Evolutionary conservation across 1,284 basidiomycete genomes (phyloP), one percentile per base, ranked within the genome.

Genomic region (Neolentinus lepideus): DNA sequence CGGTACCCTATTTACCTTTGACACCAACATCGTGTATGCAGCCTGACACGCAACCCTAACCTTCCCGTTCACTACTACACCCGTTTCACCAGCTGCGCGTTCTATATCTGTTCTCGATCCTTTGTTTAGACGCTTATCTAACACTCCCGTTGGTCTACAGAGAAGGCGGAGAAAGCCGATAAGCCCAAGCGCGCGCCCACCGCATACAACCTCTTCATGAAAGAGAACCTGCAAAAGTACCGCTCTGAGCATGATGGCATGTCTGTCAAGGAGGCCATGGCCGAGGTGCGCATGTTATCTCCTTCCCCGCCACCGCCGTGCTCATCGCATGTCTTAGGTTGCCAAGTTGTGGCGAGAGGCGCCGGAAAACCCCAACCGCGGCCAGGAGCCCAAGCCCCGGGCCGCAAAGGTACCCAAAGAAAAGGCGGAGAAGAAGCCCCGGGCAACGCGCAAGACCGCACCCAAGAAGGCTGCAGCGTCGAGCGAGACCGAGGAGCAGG

Each of bases 351-450:
- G 82, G 81, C 73, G 68, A 51, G 75, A 81, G 56, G 72, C 80
- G 0, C 78, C 78, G 1, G 80, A 83, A 61, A 83, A 84, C 62
- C 81, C 81, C 1, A 83, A 80, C 57, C 74, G 79, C 35, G 81
- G 80, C 12, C 71, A 80, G 57, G 73, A 72, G 19, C 64, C 72
- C 43, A 76, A 73, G 54, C 35, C 71, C 36, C 69, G 66, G 33
- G 60, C 56, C 47, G 45, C 60, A 25, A 16, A 16, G n/a, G 73
- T 76, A 55, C 63, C 75, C 27, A 78, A 74, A 54, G 67, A 61
- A 10, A 58, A 63, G 2, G 69, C 66, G 51, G 61, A 57, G 59
- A 65, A 64, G 65, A 65, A 55, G 60, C 64, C 50, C 48, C 50
- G 55, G 35, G 56, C 54, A 43, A 60, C 62, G 56, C 56, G 54